Percentiles rank a stretch among this genome's conserved stretches.
phyloP scores from a whole-genome alignment of 495 filamentous ascomycete species.

The Talaromyces stipitatus region DNA sequence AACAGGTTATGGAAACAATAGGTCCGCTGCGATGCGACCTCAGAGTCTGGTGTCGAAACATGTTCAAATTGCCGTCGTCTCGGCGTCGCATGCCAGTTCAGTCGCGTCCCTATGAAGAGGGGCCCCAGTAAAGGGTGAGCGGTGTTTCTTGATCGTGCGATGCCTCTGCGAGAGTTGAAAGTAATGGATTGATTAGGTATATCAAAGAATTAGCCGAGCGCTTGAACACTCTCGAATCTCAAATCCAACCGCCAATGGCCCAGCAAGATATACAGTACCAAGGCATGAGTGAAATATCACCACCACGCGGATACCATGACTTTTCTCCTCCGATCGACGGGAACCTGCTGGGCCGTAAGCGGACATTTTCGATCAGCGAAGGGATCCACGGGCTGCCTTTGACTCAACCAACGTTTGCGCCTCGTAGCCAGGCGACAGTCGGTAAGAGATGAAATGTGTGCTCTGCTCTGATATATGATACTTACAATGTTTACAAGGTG shows the following conservation, averaged over 20 bases:
- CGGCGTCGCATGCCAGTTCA: slow-evolving; percentile 74
- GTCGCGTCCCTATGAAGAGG: slow-evolving; percentile 87
- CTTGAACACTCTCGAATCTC: slow-evolving; percentile 72
- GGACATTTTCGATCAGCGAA: slow-evolving; percentile 51
- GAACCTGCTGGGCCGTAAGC: slow-evolving; percentile 37
- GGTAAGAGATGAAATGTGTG: background rate
- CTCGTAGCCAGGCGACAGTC: slow-evolving; percentile 18
- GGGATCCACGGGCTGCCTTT: slow-evolving; percentile 40
- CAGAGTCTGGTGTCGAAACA: slow-evolving; percentile 67
- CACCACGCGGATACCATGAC: slow-evolving; percentile 37
- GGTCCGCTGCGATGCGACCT: slow-evolving; percentile 87
- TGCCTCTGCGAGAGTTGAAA: background rate
- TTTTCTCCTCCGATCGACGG: slow-evolving; percentile 41
- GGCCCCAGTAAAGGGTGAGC: slow-evolving; percentile 89
- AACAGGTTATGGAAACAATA: slow-evolving; percentile 20
- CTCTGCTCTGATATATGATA: background rate
- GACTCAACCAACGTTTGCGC: slow-evolving; percentile 36
- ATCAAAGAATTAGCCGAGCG: slow-evolving; percentile 94
- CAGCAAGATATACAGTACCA: slow-evolving; percentile 41
- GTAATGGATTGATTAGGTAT: slow-evolving; percentile 48
- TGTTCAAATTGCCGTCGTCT: slow-evolving; percentile 84
- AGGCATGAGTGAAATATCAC: slow-evolving; percentile 38
- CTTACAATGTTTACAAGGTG: background rate
- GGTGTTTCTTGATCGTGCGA: background rate
- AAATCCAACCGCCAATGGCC: slow-evolving; percentile 42